Percentiles rank a stretch among this genome's conserved stretches.
Evolutionary conservation across 2,329 filamentous ascomycete genomes (phyloP).

Genomic region (Sclerotinia borealis): DNA sequence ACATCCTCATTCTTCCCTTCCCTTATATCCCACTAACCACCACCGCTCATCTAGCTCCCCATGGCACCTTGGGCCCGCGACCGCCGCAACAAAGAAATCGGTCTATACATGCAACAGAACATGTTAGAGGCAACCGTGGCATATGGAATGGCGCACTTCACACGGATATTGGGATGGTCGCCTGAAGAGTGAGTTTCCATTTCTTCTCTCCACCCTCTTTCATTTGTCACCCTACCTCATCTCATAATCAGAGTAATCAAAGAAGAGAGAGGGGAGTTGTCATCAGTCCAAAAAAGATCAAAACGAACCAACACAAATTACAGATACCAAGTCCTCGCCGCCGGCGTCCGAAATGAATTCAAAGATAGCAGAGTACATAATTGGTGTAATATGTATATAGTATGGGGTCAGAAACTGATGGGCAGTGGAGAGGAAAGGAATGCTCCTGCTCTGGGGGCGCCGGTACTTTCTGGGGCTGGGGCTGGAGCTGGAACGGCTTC

Average conservation of each 20-base stretch:
- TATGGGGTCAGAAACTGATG: not conserved
- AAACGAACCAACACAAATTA: not conserved
- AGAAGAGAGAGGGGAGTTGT: no score
- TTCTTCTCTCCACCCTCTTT: not conserved
- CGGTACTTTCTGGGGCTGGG: not conserved
- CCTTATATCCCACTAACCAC: not conserved
- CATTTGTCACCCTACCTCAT: not conserved
- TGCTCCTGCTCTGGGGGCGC: not conserved
- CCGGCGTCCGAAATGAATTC: slow-evolving; percentile 5
- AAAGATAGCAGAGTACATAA: not conserved
- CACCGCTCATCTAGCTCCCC: slow-evolving; percentile 14
- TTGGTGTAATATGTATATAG: slow-evolving; percentile 3
- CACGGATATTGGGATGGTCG: slow-evolving; percentile 25
- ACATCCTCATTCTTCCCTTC: not conserved
- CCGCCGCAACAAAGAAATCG: slow-evolving; percentile 30
- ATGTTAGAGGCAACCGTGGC: slow-evolving; percentile 17
- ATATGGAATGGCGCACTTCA: slow-evolving; percentile 16
- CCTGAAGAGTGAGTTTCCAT: slow-evolving; percentile 24
- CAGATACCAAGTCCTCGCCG: slow-evolving; percentile 9
- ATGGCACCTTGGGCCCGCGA: slow-evolving; percentile 37
- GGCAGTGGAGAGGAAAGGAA: not conserved
- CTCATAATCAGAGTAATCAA: no score
- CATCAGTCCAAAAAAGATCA: not conserved
- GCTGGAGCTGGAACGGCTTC: no score
- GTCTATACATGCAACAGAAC: slow-evolving; percentile 23